Evolutionary conservation across 495 filamentous ascomycete species (phyloP), one percentile per base, ranked within the genome.

Genomic region (Amorphotheca resinae): DNA sequence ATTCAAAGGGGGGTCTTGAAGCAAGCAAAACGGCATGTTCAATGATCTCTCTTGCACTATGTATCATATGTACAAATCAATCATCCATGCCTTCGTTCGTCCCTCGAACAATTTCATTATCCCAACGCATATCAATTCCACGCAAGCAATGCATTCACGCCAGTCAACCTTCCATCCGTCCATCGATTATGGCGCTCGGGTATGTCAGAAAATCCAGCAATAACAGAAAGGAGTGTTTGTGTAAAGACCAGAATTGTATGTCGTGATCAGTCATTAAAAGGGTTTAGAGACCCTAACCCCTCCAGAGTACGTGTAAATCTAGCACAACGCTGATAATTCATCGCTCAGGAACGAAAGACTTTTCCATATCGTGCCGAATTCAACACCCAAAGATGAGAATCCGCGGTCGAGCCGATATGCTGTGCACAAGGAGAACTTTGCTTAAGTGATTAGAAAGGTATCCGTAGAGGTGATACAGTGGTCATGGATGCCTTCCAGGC

Each of bases 261-360:
- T 44, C 46, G 14, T 49, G 46, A 48, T 33, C 45, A 40, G 38
- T 52, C 45, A 42, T 52, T 40, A 40, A 23, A 45, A 31, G 11
- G 5, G 5, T 11, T 5, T 28, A 28, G 25, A 28, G 25, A 28
- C 5, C 25, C 25, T 28, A 11, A 28, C 5, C 5, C 25, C 11
- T 28, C 11, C 25, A 11, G 11, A 28, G 25, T n/a, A 28, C 25
- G 25, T 11, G 11, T n/a, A 28, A 28, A 11, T 28, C 5, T 28
- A 11, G 25, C 25, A 5, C 25, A 11, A 11, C 11, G 11, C 5
- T 28, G 11, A 28, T 28, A 5, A 11, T 28, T 28, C 11, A 5
- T 28, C 25, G 5, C 25, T 28, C 25, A 11, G 11, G 25, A 28
- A 11, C 25, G 11, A 11, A 5, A 5, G 25, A 28, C 25, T 28